Conservation (phyloP, 192 early-diverging fungal genomes). For the Coemansia sp. region DNA sequence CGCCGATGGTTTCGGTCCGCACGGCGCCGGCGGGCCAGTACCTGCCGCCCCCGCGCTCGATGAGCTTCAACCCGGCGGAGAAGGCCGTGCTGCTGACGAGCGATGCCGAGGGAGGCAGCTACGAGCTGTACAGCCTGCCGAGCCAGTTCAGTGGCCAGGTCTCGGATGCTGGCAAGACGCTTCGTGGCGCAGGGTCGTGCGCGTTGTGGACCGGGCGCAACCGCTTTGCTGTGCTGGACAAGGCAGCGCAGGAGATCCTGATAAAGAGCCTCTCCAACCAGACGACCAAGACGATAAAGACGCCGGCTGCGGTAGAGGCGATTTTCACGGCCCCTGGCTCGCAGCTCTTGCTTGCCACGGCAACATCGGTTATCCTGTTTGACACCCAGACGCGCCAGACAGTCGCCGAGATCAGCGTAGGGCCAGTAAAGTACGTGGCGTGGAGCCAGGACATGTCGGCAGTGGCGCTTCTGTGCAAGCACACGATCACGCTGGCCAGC, state of each 20-base stretch:
- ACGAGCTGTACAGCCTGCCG: conserved; percentile 85
- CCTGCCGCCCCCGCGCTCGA: conserved; percentile 66
- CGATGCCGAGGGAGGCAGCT: conserved; percentile 80
- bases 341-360: conserved; percentile 70
- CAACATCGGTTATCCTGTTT: conserved; percentile 83
- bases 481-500: conserved; percentile 85
- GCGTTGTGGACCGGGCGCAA: conserved; percentile 96
- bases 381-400: conserved; percentile 80
- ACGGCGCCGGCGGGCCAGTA: conserved; percentile 63
- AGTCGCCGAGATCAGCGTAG: conserved; percentile 70
- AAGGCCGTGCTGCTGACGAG: conserved; percentile 78
- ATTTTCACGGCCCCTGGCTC: conserved; percentile 88
- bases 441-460: conserved; percentile 87
- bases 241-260: conserved; percentile 70
- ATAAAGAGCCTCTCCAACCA: conserved; percentile 85
- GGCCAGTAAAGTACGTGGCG: conserved; percentile 87
- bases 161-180: conserved; percentile 51
- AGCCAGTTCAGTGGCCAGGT: conserved; percentile 51
- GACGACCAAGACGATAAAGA: conserved; percentile 84
- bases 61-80: conserved; percentile 96
- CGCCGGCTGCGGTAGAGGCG: conserved; percentile 68
- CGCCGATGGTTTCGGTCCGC: conserved; percentile 72
- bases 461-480: conserved; percentile 93
- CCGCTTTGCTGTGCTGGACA: conserved; percentile 94
- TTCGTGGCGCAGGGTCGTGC: conserved; percentile 72